Conservation (phyloP, 2,329 filamentous ascomycete species). For the Verticillium nonalfalfae region DNA sequence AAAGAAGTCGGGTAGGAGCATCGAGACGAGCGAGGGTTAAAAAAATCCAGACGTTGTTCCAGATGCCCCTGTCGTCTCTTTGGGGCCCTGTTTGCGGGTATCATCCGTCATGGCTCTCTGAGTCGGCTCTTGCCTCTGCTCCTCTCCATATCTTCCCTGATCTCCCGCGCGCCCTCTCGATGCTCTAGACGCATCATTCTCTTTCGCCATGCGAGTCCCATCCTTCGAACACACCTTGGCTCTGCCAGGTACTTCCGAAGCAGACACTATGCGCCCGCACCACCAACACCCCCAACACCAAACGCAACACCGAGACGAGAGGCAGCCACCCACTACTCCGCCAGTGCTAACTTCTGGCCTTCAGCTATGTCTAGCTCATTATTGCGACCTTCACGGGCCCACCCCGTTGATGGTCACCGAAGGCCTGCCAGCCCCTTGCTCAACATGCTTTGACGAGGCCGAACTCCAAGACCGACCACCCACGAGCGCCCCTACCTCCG, state of each 20-base stretch:
- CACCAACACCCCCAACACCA: background rate
- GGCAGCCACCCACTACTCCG: background rate
- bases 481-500: conserved; percentile 29
- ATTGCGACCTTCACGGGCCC: conserved; percentile 64
- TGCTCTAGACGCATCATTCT: background rate
- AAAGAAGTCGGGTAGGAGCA: background rate
- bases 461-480: conserved; percentile 29
- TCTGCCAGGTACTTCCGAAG: conserved; percentile 1
- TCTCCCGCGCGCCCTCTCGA: background rate
- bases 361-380: conserved; percentile 64
- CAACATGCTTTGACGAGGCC: conserved; percentile 47
- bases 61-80: background rate
- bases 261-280: conserved; percentile 7
- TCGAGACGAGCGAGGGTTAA: too few species aligned
- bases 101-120: background rate
- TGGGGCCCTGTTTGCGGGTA: background rate
- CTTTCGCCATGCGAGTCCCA: conserved; percentile 10
- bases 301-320: background rate
- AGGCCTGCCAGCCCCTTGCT: conserved; percentile 54
- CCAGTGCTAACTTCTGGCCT: conserved; percentile 19
- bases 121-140: background rate
- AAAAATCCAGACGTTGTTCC: background rate
- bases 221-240: conserved; percentile 8
- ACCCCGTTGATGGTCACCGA: conserved; percentile 66
- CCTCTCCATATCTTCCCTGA: background rate